Conservation (phyloP, 176 grass and related monocot genomes). For the Triticum timopheevii region DNA sequence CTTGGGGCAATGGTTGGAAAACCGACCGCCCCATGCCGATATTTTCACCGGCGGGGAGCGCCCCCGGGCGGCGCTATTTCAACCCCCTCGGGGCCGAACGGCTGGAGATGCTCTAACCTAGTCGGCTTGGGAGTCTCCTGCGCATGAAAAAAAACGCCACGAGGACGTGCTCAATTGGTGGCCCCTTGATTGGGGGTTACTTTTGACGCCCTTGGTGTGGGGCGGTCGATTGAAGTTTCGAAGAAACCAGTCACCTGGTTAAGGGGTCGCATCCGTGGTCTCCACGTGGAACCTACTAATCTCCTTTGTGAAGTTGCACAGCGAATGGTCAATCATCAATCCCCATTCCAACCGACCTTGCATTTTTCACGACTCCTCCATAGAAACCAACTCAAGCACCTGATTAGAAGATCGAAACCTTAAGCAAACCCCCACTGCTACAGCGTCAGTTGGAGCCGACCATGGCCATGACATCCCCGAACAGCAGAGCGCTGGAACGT, state of each 20-base stretch:
- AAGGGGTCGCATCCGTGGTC: background rate
- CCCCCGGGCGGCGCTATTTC: no score
- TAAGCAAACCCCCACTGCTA: background rate
- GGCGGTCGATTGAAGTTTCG: background rate
- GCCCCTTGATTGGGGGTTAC: no score
- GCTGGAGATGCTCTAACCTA: no score
- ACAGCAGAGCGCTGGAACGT: slow-evolving; percentile 23
- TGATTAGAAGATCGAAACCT: background rate
- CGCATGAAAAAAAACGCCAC: no score
- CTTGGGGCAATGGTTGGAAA: no score
- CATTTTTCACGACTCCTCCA: background rate
- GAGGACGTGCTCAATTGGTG: no score
- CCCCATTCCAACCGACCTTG: slow-evolving; percentile 1
- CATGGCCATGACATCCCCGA: slow-evolving; percentile 31
- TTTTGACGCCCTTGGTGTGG: background rate
- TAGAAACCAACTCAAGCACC: background rate
- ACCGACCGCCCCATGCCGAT: no score
- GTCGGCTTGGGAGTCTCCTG: no score
- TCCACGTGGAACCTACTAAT: background rate
- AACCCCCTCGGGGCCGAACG: no score
- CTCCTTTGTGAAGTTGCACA: background rate
- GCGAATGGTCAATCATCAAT: background rate
- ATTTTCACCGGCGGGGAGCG: no score
- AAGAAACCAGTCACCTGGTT: background rate
- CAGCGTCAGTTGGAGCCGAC: background rate